phyloP scores from a whole-genome alignment of 352 stramenopile genomes.

The Globisporangium acanthophoron region DNA sequence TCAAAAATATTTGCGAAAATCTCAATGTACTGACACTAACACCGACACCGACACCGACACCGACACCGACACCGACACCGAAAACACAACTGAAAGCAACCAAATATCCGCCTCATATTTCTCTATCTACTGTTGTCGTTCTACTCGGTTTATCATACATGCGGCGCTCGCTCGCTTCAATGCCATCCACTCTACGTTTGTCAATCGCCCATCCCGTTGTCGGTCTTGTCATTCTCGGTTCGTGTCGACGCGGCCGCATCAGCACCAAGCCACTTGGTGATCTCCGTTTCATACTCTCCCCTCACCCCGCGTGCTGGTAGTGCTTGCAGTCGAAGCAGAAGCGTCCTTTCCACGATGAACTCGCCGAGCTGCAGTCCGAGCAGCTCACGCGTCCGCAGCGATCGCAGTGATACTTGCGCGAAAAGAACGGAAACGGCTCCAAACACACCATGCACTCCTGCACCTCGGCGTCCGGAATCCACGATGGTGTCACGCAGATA shows the following conservation, averaged over 20 bases:
- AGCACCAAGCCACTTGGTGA: too few relatives aligned
- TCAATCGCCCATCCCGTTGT: too few relatives aligned
- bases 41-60: too few relatives aligned
- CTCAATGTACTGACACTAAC: too few relatives aligned
- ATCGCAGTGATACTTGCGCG: slow-evolving; percentile 65
- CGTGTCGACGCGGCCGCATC: too few relatives aligned
- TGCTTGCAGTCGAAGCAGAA: slow-evolving; percentile 80
- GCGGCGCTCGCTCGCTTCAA: neutral
- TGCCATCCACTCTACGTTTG: neutral
- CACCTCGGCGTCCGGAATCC: slow-evolving; percentile 56
- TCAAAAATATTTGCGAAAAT: too few relatives aligned
- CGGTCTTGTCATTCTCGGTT: too few relatives aligned
- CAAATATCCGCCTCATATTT: too few relatives aligned
- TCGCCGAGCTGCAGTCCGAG: slow-evolving; percentile 62
- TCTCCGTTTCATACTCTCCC: neutral
- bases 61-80: too few relatives aligned
- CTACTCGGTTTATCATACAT: slow-evolving; percentile 2
- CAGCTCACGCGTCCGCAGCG: slow-evolving; percentile 76
- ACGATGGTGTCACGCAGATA: slow-evolving; percentile 47
- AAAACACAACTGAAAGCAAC: too few relatives aligned
- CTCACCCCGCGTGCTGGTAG: slow-evolving; percentile 48
- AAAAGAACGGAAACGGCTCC: slow-evolving; percentile 67
- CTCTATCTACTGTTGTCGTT: too few relatives aligned
- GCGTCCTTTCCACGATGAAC: slow-evolving; percentile 61
- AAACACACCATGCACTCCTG: slow-evolving; percentile 68